These are phyloP conservation scores for Aspergillus melleus DNA, from an alignment of 2,329 filamentous ascomycete genomes.

Conservation along the genomic window DNA sequence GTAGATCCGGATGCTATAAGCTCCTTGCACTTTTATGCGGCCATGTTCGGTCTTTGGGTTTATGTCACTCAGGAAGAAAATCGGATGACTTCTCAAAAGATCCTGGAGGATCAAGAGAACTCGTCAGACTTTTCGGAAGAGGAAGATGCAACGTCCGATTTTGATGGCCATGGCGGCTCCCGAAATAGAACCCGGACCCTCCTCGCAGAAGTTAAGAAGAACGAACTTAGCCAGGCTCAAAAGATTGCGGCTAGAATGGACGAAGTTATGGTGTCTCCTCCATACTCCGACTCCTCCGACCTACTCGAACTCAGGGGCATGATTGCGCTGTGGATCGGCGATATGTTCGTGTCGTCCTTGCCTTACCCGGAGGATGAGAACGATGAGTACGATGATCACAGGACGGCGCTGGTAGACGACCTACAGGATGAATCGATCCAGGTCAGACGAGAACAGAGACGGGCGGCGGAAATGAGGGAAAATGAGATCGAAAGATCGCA, in stretches of 20 bases:
- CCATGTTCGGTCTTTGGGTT: slow-evolving; percentile 78
- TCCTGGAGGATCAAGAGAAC: slow-evolving; percentile 30
- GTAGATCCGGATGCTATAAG: slow-evolving; percentile 60
- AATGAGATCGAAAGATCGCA: slow-evolving; percentile 33
- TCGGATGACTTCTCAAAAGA: slow-evolving; percentile 43
- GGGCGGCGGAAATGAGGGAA: slow-evolving; percentile 36
- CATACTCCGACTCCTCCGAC: slow-evolving; percentile 67
- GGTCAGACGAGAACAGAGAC: slow-evolving; percentile 30
- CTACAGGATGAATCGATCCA: slow-evolving; percentile 26
- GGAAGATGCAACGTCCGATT: slow-evolving; percentile 27
- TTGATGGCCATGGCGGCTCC: slow-evolving; percentile 22
- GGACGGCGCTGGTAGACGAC: slow-evolving; percentile 21
- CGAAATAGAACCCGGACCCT: slow-evolving; percentile 36
- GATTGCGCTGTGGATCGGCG: slow-evolving; percentile 71
- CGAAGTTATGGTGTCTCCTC: slow-evolving; percentile 65
- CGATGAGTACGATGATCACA: slow-evolving; percentile 12
- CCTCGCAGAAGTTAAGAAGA: slow-evolving; percentile 42
- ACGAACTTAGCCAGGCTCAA: slow-evolving; percentile 60
- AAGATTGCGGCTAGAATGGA: slow-evolving; percentile 71
- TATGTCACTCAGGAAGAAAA: slow-evolving; percentile 69
- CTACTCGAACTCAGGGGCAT: slow-evolving; percentile 72
- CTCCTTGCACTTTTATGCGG: slow-evolving; percentile 76
- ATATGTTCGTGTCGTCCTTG: slow-evolving; percentile 53
- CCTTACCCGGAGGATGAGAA: slow-evolving; percentile 16
- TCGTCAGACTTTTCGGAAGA: slow-evolving; percentile 32